Evolutionary conservation across 257 asterid genomes (phyloP).

Genomic region (Jacaranda copaia): DNA sequence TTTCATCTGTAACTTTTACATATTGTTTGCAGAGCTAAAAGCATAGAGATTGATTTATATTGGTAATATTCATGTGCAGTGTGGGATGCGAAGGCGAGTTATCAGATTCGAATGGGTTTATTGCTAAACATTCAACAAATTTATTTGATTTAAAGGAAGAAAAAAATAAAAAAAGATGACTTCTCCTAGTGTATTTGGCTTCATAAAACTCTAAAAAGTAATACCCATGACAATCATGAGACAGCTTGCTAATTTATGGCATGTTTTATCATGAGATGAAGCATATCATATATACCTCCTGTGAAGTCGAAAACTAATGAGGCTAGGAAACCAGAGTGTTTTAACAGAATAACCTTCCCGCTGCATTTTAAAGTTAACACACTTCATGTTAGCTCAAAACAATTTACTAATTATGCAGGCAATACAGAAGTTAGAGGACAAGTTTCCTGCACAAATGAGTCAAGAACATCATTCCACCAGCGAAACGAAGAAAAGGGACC

Average conservation of each 20-base stretch:
- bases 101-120: not conserved
- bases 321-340: too few species aligned
- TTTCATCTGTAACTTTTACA: not conserved
- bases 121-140: slow-evolving; percentile 2
- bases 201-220: not conserved
- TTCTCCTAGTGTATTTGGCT: not conserved
- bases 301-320: too few species aligned
- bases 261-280: not conserved
- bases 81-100: not conserved
- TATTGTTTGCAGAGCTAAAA: slow-evolving; percentile 1
- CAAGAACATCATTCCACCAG: too few species aligned
- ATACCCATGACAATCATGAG: not conserved
- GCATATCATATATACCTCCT: too few species aligned
- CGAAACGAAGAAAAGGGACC: too few species aligned
- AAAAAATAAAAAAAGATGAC: not conserved
- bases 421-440: too few species aligned
- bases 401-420: too few species aligned
- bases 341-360: too few species aligned
- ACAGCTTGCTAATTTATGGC: slow-evolving; percentile 1
- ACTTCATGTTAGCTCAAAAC: too few species aligned
- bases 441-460: too few species aligned
- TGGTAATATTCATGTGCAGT: slow-evolving; percentile 14
- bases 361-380: too few species aligned
- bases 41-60: not conserved
- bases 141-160: too few species aligned